Percentiles rank a stretch among this genome's conserved stretches.
Evolutionary conservation across 305 asterid species (phyloP).

Genomic region (Withania somnifera): DNA sequence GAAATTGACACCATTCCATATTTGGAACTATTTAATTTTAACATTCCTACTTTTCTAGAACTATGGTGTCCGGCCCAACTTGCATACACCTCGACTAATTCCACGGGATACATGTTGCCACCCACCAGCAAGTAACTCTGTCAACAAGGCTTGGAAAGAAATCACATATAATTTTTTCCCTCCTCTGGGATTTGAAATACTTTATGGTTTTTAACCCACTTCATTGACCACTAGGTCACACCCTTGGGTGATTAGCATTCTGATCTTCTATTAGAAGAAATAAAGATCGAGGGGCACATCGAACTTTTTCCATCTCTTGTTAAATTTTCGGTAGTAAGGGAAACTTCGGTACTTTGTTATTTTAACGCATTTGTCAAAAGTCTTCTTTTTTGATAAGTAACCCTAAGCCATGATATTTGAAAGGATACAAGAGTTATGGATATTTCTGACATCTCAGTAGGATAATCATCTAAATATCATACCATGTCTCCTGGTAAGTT

Average conservation of each 20-base stretch:
- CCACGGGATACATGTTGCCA: no score
- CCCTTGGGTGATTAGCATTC: background rate
- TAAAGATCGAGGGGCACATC: background rate
- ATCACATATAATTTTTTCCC: no score
- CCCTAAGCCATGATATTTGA: background rate
- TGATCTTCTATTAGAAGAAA: background rate
- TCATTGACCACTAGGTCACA: no score
- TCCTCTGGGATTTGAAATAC: no score
- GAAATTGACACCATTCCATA: background rate
- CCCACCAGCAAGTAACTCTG: no score
- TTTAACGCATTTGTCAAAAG: background rate
- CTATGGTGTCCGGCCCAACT: no score
- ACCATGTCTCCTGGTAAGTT: slow-evolving; percentile 98
- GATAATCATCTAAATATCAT: slow-evolving; percentile 15
- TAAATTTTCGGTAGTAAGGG: background rate
- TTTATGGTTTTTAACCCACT: no score
- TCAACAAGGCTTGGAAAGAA: no score
- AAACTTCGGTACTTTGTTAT: background rate
- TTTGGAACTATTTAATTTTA: background rate
- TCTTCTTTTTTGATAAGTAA: background rate
- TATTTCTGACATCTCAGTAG: background rate
- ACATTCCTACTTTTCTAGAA: background rate
- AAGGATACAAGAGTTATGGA: background rate
- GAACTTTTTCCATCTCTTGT: background rate
- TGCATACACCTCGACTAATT: no score